Conservation (phyloP, 1,284 basidiomycete genomes). For the Porogramme epimiltina region DNA sequence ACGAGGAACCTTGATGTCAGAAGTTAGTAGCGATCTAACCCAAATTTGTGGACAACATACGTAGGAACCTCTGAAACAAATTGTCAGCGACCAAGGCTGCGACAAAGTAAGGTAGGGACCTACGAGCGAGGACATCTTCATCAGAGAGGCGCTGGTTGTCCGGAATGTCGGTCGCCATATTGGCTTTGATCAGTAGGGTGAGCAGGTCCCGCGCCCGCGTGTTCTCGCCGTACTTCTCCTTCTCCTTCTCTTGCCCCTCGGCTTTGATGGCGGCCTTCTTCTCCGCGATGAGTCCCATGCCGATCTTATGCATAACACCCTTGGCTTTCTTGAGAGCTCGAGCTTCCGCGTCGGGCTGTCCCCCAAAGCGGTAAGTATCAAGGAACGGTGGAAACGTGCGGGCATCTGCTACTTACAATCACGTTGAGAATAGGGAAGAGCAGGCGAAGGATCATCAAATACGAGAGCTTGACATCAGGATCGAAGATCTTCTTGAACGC, state of each 20-base stretch:
- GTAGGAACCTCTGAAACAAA: conserved; percentile 17
- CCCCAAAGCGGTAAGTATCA: neutral
- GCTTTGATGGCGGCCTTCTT: conserved; percentile 37
- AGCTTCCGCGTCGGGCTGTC: conserved; percentile 33
- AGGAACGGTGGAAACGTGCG: neutral
- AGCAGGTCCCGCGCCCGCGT: conserved; percentile 31
- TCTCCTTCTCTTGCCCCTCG: conserved; percentile 9
- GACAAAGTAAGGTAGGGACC: conserved; percentile 24
- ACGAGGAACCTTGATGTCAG: conserved; percentile 45
- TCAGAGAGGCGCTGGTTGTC: conserved; percentile 50
- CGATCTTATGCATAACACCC: conserved; percentile 35
- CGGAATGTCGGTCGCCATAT: conserved; percentile 46
- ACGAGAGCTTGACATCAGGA: neutral
- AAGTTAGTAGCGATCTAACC: neutral
- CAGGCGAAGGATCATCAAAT: conserved; percentile 5
- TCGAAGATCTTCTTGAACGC: conserved; percentile 36
- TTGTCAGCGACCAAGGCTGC: conserved; percentile 15
- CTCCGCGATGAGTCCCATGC: conserved; percentile 39
- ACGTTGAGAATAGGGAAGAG: conserved; percentile 12
- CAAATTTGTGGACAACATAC: conserved; percentile 2
- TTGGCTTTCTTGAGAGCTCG: conserved; percentile 14
- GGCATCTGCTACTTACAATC: conserved; percentile 12
- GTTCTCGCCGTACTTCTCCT: conserved; percentile 25
- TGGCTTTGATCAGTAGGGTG: conserved; percentile 44
- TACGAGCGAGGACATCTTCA: conserved; percentile 58